phyloP scores from a whole-genome alignment of 1,139 yeast genomes.

The Spencermartinsiella ligniputridi region DNA sequence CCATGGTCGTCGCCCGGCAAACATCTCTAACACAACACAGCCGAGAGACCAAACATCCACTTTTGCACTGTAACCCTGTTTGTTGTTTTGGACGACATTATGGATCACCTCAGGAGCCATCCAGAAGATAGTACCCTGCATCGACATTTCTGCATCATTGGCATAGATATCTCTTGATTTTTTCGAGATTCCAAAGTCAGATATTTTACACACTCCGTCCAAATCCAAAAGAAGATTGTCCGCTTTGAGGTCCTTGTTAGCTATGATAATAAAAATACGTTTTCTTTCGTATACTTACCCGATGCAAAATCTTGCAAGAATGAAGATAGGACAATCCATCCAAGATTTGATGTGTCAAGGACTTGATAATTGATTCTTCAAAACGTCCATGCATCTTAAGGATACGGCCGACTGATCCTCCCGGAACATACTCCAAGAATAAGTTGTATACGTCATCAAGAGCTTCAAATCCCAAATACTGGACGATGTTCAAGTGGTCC shows the following conservation, averaged over 20 bases:
- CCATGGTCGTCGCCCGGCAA: constrained; percentile 55
- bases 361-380: constrained; percentile 70
- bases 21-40: constrained; percentile 94
- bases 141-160: constrained; percentile 91
- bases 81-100: constrained; percentile 65
- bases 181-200: constrained; percentile 96
- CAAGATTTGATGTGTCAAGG: constrained; percentile 73
- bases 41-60: constrained; percentile 76
- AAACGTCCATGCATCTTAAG: constrained; percentile 80
- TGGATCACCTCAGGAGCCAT: constrained; percentile 99
- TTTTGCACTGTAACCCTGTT: constrained; percentile 94
- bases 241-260: constrained; percentile 69
- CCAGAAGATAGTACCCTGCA: constrained; percentile 99
- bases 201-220: constrained; percentile 92
- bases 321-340: constrained; percentile 84
- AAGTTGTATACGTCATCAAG: constrained; percentile 71
- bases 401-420: constrained; percentile 91
- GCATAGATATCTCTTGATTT: constrained; percentile 76
- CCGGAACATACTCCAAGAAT: constrained; percentile 93
- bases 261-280: background rate
- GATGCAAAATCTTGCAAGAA: constrained; percentile 79
- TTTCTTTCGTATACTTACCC: constrained; percentile 35
- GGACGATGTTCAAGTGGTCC: constrained; percentile 92
- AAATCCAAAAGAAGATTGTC: constrained; percentile 84
- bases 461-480: constrained; percentile 88